Evolutionary conservation across 441 rosid species (phyloP), one percentile per base, ranked within the genome.

Genomic region (Erodium moschatum): DNA sequence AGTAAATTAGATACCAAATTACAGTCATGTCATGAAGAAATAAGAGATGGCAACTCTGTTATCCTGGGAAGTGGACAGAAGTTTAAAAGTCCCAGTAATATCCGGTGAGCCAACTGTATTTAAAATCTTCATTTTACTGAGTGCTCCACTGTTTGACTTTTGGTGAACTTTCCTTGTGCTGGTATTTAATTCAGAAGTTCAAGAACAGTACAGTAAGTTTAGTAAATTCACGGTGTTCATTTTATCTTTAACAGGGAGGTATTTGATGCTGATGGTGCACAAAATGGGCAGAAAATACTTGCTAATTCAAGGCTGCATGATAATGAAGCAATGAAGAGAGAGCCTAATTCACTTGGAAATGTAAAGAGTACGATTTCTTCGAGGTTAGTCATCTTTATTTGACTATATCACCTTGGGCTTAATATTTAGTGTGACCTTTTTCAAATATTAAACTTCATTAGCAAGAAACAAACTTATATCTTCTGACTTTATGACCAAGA

Each of bases 311-410:
- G 73, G 67, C 27, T 63, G 66, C 78, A 75, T 71, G 78, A 77
- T 52, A 77, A 71, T 74, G 70, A 67, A 75, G 77, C 71, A 67
- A 75, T 62, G 16, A 73, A 75, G 65, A 80, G 74, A 70, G 78
- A 74, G 61, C 69, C 83, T 75, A 69, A 67, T 67, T 68, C 67
- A 70, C 77, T 75, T 52, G 72, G 76, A 67, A 67, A 68, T 40
- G 31, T 54, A 69, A 73, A 68, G 67, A 75, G 78, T 44, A 48
- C 66, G 18, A 54, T 56, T 63, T 76, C 44, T 27, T 40, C 44
- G 4, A 38, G 70, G 80, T 79, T 62, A 74, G 81, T 42, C 67
- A n/a, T 65, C 16, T 35, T 52, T 56, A 63, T 20, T 40, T 67
- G 27, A 33, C 15, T 64, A 5, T 72, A 29, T 19, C 11, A 56